Evolutionary conservation across 2,329 filamentous ascomycete genomes (phyloP).

Genomic region (Hymenotorrendiella dingleyae): DNA sequence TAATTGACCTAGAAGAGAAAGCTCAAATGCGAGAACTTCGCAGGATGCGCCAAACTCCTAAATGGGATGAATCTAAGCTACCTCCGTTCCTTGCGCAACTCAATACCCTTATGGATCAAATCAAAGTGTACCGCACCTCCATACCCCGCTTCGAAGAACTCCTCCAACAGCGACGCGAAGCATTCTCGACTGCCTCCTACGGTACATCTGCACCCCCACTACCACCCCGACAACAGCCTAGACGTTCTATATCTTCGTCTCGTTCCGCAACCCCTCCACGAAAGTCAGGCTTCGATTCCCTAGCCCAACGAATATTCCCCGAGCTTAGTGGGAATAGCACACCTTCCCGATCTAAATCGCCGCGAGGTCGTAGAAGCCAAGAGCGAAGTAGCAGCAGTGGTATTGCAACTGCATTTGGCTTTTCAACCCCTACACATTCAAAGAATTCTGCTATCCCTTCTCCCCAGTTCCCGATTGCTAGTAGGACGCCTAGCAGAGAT

Average conservation of each 20-base stretch:
- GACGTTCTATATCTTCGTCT: conserved; percentile 38
- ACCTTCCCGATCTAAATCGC: conserved; percentile 28
- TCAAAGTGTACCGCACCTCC: conserved; percentile 53
- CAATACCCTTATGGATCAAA: conserved; percentile 55
- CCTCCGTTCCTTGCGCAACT: conserved; percentile 53
- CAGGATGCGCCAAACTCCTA: conserved; percentile 47
- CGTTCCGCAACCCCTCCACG: conserved; percentile 47
- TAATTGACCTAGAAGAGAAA: conserved; percentile 35
- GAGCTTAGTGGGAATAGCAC: conserved; percentile 33
- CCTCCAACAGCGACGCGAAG: conserved; percentile 58
- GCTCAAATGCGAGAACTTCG: conserved; percentile 43
- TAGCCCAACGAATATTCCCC: conserved; percentile 57
- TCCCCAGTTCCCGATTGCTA: conserved; percentile 21
- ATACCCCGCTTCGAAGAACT: conserved; percentile 70
- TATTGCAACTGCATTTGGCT: conserved; percentile 20
- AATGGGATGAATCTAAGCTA: conserved; percentile 44
- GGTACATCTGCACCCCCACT: conserved; percentile 26
- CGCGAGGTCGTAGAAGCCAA: conserved; percentile 26
- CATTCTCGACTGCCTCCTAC: conserved; percentile 53
- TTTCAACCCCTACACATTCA: conserved; percentile 19
- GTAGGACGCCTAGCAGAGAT: conserved; percentile 18
- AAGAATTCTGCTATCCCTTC: conserved; percentile 18
- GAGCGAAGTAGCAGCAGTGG: conserved; percentile 20
- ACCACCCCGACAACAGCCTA: conserved; percentile 32
- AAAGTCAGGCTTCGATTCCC: conserved; percentile 51